A percentile compares a stretch with the other conserved stretches of the same genome.
Conservation (phyloP, 2,329 filamentous ascomycete species). For the Xylaria sp. region DNA sequence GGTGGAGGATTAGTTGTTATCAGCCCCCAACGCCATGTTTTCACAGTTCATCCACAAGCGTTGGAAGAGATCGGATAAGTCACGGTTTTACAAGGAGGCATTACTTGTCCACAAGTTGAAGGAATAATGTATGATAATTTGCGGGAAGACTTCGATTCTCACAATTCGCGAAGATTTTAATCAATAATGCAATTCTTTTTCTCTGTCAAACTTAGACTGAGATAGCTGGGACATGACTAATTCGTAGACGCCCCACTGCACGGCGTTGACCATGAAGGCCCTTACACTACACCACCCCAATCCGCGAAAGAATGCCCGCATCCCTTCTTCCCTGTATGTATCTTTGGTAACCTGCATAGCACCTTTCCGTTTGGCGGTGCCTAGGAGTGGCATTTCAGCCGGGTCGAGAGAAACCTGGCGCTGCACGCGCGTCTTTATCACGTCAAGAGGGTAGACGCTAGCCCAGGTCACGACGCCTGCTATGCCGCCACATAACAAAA, state of each 20-base stretch:
- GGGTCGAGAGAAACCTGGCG: conserved; percentile 61
- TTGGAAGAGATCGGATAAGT: not conserved
- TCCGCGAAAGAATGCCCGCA: conserved; percentile 74
- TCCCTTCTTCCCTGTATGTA: conserved; percentile 72
- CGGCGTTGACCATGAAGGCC: conserved; percentile 92
- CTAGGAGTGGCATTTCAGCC: conserved; percentile 46
- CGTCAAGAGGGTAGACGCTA: conserved; percentile 89
- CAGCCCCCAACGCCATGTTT: not conserved
- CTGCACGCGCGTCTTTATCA: conserved; percentile 93
- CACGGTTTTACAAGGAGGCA: not conserved
- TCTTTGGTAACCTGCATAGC: conserved; percentile 72
- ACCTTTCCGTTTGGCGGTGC: conserved; percentile 52
- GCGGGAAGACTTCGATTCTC: too few relatives aligned
- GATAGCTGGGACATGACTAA: conserved; percentile 77
- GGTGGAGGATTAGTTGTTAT: not conserved
- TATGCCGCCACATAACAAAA: conserved; percentile 84
- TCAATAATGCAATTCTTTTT: conserved; percentile 28
- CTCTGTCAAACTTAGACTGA: conserved; percentile 44
- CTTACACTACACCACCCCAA: conserved; percentile 83
- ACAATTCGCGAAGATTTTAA: not conserved
- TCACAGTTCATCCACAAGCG: not conserved
- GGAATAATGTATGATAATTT: not conserved
- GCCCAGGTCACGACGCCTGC: conserved; percentile 91
- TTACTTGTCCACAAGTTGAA: not conserved
- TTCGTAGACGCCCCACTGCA: conserved; percentile 93